Conservation (phyloP, 1,139 yeast genomes). For the Eremothecium gossypii region DNA sequence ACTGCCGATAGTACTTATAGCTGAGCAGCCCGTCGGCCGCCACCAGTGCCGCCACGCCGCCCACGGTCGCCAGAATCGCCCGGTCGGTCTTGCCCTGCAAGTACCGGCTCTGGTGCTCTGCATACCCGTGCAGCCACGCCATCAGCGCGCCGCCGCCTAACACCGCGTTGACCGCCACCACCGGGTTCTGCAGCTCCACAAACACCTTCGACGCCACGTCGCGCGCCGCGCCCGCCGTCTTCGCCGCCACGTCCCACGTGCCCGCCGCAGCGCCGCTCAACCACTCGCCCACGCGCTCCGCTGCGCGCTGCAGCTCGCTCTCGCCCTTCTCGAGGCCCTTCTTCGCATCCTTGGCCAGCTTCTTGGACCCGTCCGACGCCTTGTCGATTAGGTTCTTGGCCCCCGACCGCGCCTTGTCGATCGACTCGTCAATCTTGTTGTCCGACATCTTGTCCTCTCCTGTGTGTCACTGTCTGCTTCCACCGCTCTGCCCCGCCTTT, state of each 20-base stretch:
- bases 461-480: too few species aligned
- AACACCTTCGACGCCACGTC: conserved; percentile 10
- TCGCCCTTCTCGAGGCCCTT: conserved; percentile 4
- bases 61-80: conserved; percentile 45
- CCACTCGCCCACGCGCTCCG: conserved; percentile 4
- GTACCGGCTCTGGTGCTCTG: conserved; percentile 38
- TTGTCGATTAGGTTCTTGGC: conserved; percentile 3
- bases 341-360: conserved; percentile 10
- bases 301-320: conserved; percentile 1
- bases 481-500: too few species aligned
- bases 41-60: conserved; percentile 46
- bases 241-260: conserved; percentile 8
- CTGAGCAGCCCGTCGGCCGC: conserved; percentile 48
- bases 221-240: conserved; percentile 9
- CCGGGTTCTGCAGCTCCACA: conserved; percentile 53
- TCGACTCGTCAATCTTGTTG: conserved; percentile 3
- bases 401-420: conserved; percentile 2
- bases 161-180: conserved; percentile 45
- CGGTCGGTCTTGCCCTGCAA: conserved; percentile 37
- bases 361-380: conserved; percentile 7
- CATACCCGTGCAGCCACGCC: conserved; percentile 43
- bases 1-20: conserved; percentile 43
- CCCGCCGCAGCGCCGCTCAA: conserved; percentile 4
- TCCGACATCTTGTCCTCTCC: conserved; percentile 1
- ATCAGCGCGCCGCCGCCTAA: conserved; percentile 43